Evolutionary conservation across 164 flowering plant genomes (phyloP), one percentile per base, ranked within the genome.

Genomic region (Santalum album): DNA sequence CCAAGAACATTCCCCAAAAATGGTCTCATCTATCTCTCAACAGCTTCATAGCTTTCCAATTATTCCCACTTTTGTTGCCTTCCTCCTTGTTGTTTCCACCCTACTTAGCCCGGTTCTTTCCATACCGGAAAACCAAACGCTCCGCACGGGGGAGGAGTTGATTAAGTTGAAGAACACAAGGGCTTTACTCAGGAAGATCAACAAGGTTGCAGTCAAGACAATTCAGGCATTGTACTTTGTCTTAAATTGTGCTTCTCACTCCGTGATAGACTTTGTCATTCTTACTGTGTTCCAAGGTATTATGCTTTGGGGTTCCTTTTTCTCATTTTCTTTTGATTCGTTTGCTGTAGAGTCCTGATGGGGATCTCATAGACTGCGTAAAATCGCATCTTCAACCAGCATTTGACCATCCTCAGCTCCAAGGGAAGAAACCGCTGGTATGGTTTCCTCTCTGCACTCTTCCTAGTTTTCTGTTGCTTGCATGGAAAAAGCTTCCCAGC

Each of bases 341-440:
- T 15, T 15, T 10, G 16, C 14, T 10, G 66, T 77, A 94, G 99
- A 94, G 99, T 65, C 82, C 95, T 15, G 99, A 94, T 73, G 99
- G 99, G 32, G 99, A 94, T 78, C 44, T 81, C 20, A 82, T 94
- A 53, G 94, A 94, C 57, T 94, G 99, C 70, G 90, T 94, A 53
- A 40, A 56, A 4, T 57, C 84, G 59, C 87, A 94, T 78, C 87
- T 75, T 54, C 99, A 94, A 70, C 99, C 92, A 50, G 99, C 97
- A 51, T 94, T 94, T 76, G 99, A 94, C 65, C 99, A 94, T 68
- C 90, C 96, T n/a, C 46, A 67, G 66, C 80, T 94, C 26, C 75
- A 55, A 74, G 99, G 96, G 49, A 81, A 79, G 49, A 84, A 60
- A 49, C 92, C 96, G 59, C 38, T 90, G 92, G 96, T 94, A 78